Conservation (phyloP, 768 basidiomycete genomes). For the Pleurotus sapidus region DNA sequence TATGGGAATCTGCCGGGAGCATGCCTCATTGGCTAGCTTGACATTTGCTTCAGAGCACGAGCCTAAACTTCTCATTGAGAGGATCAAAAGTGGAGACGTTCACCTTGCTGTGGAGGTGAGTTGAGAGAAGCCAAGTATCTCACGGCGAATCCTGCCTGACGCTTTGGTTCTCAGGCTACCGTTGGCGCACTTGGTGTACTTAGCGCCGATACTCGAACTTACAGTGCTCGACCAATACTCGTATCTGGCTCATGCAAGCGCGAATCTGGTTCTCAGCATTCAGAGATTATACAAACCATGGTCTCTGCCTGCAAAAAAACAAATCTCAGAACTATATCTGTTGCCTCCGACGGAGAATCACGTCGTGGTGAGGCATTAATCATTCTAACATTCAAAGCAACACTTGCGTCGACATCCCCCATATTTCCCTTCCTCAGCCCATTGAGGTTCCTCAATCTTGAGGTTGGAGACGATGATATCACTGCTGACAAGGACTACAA, state of each 20-base stretch:
- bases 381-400: slow-evolving; percentile 19
- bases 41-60: slow-evolving; percentile 9
- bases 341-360: slow-evolving; percentile 29
- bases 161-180: slow-evolving; percentile 17
- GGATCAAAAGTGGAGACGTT: background rate
- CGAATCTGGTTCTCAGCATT: slow-evolving; percentile 17
- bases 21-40: slow-evolving; percentile 11
- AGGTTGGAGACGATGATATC: slow-evolving; percentile 31
- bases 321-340: slow-evolving; percentile 11
- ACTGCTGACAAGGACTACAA: slow-evolving; percentile 32
- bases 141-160: background rate
- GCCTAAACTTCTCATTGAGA: background rate
- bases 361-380: slow-evolving; percentile 21
- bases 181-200: slow-evolving; percentile 20
- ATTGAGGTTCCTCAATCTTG: slow-evolving; percentile 22
- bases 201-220: slow-evolving; percentile 13
- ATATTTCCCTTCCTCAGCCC: slow-evolving; percentile 19
- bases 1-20: slow-evolving; percentile 20
- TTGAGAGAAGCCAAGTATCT: too few relatives aligned
- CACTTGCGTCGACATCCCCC: slow-evolving; percentile 17
- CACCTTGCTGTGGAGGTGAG: slow-evolving; percentile 16
- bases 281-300: slow-evolving; percentile 14
- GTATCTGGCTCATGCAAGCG: slow-evolving; percentile 23
- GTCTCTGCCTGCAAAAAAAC: background rate
- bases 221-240: slow-evolving; percentile 19